Evolutionary conservation across 2,329 filamentous ascomycete genomes (phyloP).

Genomic region (Phialemonium atrogriseum): DNA sequence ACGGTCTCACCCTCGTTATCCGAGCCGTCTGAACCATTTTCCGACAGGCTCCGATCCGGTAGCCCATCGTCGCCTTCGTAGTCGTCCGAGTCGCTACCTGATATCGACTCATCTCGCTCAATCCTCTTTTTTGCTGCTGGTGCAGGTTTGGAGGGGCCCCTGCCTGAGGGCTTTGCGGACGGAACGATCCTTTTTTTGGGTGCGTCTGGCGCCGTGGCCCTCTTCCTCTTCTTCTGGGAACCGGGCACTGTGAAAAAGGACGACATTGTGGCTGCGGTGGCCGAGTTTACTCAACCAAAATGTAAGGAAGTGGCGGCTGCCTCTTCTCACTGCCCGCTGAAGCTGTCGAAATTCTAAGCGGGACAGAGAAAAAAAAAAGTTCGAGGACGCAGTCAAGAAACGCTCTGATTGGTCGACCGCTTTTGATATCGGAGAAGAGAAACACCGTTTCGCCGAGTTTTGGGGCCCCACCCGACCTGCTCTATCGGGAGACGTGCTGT

Average conservation of each 20-base stretch:
- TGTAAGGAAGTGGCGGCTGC: constrained; percentile 8
- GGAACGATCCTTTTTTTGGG: constrained; percentile 53
- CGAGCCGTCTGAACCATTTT: constrained; percentile 47
- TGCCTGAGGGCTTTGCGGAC: constrained; percentile 31
- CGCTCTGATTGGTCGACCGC: constrained; percentile 8
- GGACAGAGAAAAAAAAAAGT: constrained; percentile 14
- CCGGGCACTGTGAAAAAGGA: constrained; percentile 92
- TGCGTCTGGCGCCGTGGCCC: constrained; percentile 43
- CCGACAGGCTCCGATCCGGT: constrained; percentile 30
- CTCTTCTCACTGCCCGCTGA: constrained; percentile 13
- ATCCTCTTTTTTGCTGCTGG: constrained; percentile 32
- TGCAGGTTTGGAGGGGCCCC: constrained; percentile 31
- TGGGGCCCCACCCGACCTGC: no score
- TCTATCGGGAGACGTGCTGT: no score
- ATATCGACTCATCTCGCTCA: constrained; percentile 55
- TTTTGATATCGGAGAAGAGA: constrained; percentile 10
- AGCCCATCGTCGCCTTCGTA: constrained; percentile 39
- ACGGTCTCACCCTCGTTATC: constrained; percentile 82
- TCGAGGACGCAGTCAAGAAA: constrained; percentile 13
- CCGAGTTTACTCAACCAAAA: constrained; percentile 9
- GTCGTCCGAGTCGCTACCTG: constrained; percentile 69
- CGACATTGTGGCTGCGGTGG: constrained; percentile 55
- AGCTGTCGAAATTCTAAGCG: constrained; percentile 26
- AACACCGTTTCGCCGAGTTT: constrained; percentile 8
- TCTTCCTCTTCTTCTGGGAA: constrained; percentile 85